phyloP scores from a whole-genome alignment of 352 stramenopile genomes.

The Phytophthora sp. region DNA sequence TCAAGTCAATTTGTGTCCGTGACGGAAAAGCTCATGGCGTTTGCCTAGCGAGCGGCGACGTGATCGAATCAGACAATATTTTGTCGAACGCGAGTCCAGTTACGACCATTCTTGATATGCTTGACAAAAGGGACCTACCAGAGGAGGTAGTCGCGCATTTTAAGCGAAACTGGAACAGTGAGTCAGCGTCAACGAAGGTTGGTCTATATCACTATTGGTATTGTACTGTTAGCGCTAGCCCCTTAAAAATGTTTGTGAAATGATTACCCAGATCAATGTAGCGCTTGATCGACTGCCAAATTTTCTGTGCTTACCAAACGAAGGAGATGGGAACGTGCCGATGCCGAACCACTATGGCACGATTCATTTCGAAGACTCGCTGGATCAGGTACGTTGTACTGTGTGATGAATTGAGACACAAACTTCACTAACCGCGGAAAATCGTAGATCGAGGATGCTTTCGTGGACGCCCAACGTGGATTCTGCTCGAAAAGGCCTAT shows the following conservation, averaged over 20 bases:
- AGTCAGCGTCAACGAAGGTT: conserved; percentile 83
- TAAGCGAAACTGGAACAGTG: conserved; percentile 79
- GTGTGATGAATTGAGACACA: neutral
- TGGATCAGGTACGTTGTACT: conserved; percentile 50
- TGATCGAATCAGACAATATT: conserved; percentile 62
- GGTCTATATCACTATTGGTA: neutral
- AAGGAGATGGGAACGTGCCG: conserved; percentile 52
- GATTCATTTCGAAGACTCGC: conserved; percentile 89
- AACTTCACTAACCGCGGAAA: conserved; percentile 4
- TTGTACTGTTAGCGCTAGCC: too few relatives aligned
- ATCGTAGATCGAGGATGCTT: conserved; percentile 87
- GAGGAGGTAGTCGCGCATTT: conserved; percentile 73
- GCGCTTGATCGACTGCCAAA: conserved; percentile 84
- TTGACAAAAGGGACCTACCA: conserved; percentile 61
- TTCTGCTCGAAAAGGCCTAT: conserved; percentile 76
- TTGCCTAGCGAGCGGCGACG: conserved; percentile 55
- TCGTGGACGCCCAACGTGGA: conserved; percentile 78
- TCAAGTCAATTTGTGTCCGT: conserved; percentile 67
- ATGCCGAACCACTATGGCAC: conserved; percentile 88
- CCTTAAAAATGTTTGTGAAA: neutral
- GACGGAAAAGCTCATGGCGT: conserved; percentile 63
- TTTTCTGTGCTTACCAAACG: conserved; percentile 83
- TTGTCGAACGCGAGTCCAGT: conserved; percentile 85
- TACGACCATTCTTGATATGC: conserved; percentile 86
- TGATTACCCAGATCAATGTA: conserved; percentile 83